These are phyloP conservation scores for Ustilago sp. DNA, from an alignment of 1,284 basidiomycete species.

Conservation along the genomic window DNA sequence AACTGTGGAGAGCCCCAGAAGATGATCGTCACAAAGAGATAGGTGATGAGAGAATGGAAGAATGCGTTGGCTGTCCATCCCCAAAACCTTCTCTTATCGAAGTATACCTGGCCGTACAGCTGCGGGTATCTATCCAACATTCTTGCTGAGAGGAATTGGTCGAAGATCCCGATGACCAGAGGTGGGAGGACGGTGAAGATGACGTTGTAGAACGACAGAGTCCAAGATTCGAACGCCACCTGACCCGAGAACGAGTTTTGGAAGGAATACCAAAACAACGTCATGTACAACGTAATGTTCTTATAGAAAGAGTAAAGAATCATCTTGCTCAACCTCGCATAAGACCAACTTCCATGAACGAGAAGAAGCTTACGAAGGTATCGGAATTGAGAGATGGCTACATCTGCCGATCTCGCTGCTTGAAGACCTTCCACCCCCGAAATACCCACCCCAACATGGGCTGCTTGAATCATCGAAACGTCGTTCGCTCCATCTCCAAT, in stretches of 20 bases:
- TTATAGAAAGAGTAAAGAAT: conserved; percentile 76
- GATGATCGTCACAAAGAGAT: conserved; percentile 85
- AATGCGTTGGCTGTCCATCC: conserved; percentile 94
- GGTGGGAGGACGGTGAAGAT: conserved; percentile 82
- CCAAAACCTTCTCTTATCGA: conserved; percentile 76
- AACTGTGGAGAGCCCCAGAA: conserved; percentile 85
- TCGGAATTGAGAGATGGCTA: conserved; percentile 98
- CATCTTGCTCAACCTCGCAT: conserved; percentile 91
- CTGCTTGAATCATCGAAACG: conserved; percentile 76
- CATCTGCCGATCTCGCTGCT: conserved; percentile 94
- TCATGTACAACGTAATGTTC: conserved; percentile 97
- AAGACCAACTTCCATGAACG: conserved; percentile 98
- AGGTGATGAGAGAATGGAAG: conserved; percentile 81
- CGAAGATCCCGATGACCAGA: conserved; percentile 95
- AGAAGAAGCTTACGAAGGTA: conserved; percentile 93
- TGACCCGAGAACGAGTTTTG: conserved; percentile 93
- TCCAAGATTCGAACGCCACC: conserved; percentile 98
- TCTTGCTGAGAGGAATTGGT: conserved; percentile 96
- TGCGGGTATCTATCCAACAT: conserved; percentile 98
- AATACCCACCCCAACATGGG: conserved; percentile 92
- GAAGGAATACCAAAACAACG: conserved; percentile 95
- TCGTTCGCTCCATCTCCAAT: conserved; percentile 80
- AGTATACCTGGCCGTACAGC: conserved; percentile 75
- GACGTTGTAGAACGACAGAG: conserved; percentile 76
- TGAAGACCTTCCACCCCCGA: conserved; percentile 98